These are phyloP conservation scores for Alternaria ethzedia DNA, from an alignment of 2,329 filamentous ascomycete species.

Conservation along the genomic window DNA sequence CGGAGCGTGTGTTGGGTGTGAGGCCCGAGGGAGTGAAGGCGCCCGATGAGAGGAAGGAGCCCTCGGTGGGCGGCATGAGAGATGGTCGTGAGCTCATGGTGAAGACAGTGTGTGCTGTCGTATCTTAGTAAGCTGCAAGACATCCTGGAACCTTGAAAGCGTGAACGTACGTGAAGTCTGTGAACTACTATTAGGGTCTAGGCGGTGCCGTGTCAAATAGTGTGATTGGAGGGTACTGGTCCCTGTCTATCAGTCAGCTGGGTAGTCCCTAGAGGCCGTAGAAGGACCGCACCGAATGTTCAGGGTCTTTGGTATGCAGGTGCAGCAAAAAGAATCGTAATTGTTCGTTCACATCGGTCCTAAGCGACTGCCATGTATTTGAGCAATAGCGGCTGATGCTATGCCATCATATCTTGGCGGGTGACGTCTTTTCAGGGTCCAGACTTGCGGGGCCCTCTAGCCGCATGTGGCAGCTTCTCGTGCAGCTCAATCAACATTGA, in stretches of 20 bases:
- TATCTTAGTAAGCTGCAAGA: background rate
- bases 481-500: conserved; percentile 8
- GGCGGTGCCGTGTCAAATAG: background rate
- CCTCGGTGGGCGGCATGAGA: conserved; percentile 27
- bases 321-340: background rate
- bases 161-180: background rate
- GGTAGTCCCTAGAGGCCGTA: background rate
- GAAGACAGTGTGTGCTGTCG: background rate
- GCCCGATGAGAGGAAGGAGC: conserved; percentile 23
- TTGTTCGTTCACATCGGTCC: background rate
- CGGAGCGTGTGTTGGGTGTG: conserved; percentile 44
- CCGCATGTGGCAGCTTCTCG: conserved; percentile 1
- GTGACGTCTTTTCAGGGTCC: conserved; percentile 22
- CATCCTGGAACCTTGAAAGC: background rate
- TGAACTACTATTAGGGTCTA: background rate
- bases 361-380: conserved; percentile 10
- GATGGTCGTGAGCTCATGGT: conserved; percentile 27
- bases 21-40: conserved; percentile 42
- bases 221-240: background rate
- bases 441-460: conserved; percentile 17
- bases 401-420: conserved; percentile 21
- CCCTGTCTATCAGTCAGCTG: conserved; percentile 1
- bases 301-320: background rate
- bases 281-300: background rate
- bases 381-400: conserved; percentile 8